Evolutionary conservation across 805 yeast species (phyloP).

Genomic region (Ogataea zsoltii): DNA sequence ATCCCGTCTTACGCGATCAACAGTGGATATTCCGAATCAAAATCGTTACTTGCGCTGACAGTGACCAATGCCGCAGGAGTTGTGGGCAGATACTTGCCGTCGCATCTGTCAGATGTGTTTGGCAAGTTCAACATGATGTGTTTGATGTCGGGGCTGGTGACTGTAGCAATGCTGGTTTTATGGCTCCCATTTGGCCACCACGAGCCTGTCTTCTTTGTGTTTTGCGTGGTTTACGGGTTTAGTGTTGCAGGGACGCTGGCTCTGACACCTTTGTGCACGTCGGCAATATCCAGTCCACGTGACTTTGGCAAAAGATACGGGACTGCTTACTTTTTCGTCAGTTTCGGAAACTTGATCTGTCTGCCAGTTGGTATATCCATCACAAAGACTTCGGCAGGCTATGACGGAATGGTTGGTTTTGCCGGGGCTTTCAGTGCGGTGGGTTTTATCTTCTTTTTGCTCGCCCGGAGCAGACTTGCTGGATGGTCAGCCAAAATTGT

Average conservation of each 20-base stretch:
- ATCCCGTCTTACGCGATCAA: constrained; percentile 57
- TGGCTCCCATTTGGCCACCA: constrained; percentile 67
- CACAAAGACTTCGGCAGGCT: constrained; percentile 32
- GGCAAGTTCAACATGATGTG: constrained; percentile 47
- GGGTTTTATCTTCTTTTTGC: constrained; percentile 22
- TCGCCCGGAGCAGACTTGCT: constrained; percentile 26
- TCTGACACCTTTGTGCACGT: constrained; percentile 68
- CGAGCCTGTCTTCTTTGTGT: constrained; percentile 46
- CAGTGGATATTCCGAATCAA: constrained; percentile 45
- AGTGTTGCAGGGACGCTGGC: constrained; percentile 62
- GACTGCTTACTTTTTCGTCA: constrained; percentile 54
- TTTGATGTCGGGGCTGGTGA: constrained; percentile 39
- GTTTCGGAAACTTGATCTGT: constrained; percentile 45
- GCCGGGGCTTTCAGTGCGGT: constrained; percentile 32
- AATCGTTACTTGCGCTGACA: constrained; percentile 44
- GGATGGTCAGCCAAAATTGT: constrained; percentile 19
- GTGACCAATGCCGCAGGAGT: constrained; percentile 45
- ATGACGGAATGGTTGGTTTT: constrained; percentile 34
- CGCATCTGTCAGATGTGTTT: constrained; percentile 42
- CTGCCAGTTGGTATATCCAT: constrained; percentile 45
- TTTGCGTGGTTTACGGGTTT: constrained; percentile 58
- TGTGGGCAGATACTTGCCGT: constrained; percentile 47
- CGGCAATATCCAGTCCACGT: constrained; percentile 60
- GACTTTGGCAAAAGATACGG: constrained; percentile 75
- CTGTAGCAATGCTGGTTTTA: constrained; percentile 45